Evolutionary conservation across 208 protist genomes (phyloP).

Genomic region (Tetramitus jugosus): DNA sequence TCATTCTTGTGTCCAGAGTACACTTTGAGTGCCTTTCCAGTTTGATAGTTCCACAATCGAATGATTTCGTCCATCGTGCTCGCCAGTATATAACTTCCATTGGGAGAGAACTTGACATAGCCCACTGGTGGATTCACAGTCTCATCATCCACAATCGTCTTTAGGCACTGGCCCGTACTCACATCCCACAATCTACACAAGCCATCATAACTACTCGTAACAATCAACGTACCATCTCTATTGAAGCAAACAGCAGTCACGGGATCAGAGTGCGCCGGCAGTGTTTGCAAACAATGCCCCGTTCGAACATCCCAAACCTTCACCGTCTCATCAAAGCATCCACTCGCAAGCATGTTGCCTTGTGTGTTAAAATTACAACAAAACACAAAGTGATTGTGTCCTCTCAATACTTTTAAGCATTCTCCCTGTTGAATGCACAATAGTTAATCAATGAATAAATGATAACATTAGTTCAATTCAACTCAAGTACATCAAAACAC

Average conservation of each 20-base stretch:
- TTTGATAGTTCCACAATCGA: slow-evolving; percentile 55
- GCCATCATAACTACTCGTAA: slow-evolving; percentile 56
- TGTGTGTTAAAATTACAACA: slow-evolving; percentile 60
- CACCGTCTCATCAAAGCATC: slow-evolving; percentile 66
- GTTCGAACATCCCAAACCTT: slow-evolving; percentile 57
- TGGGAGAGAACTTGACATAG: slow-evolving; percentile 65
- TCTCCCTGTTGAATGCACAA: slow-evolving; percentile 29
- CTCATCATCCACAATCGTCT: slow-evolving; percentile 53
- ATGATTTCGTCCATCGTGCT: slow-evolving; percentile 48
- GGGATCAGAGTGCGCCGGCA: slow-evolving; percentile 65
- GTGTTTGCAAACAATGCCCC: slow-evolving; percentile 40
- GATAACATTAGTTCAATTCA: too few relatives aligned
- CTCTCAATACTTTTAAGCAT: slow-evolving; percentile 45
- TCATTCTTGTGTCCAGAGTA: slow-evolving; percentile 59
- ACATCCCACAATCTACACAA: slow-evolving; percentile 66
- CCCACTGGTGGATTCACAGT: slow-evolving; percentile 34
- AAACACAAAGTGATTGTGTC: slow-evolving; percentile 63
- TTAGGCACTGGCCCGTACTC: slow-evolving; percentile 56
- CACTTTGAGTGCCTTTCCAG: slow-evolving; percentile 47
- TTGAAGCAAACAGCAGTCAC: slow-evolving; percentile 65
- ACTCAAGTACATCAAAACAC: slow-evolving; percentile 32
- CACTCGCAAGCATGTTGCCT: slow-evolving; percentile 60
- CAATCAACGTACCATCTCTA: slow-evolving; percentile 60
- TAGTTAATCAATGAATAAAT: background rate
- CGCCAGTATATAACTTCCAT: slow-evolving; percentile 61